A percentile compares a stretch with the other conserved stretches of the same genome.
These are phyloP conservation scores for Fimicolochytrium jonesii DNA, from an alignment of 192 early-diverging fungal species.

Conservation along the genomic window DNA sequence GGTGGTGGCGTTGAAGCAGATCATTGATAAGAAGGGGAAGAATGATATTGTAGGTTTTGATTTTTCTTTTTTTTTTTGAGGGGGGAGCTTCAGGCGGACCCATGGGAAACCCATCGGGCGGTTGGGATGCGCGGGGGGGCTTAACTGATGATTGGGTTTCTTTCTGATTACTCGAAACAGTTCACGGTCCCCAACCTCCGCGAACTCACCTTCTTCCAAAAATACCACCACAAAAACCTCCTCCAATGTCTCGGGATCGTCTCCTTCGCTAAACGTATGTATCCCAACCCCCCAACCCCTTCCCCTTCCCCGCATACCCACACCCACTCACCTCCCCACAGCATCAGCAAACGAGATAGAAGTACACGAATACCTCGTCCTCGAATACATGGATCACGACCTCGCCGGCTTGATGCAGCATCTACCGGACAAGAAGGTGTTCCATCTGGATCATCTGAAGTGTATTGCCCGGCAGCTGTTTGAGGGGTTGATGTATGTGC, in stretches of 20 bases:
- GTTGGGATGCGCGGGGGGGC: no score
- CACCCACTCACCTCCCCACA: constrained; percentile 9
- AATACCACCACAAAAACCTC: constrained; percentile 15
- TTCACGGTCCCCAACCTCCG: constrained; percentile 23
- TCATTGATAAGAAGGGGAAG: constrained; percentile 84
- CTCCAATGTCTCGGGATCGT: constrained; percentile 44
- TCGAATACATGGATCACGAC: constrained; percentile 99
- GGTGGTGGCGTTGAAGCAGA: constrained; percentile 83
- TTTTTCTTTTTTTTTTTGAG: neutral
- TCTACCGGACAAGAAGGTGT: constrained; percentile 54
- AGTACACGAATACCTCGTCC: constrained; percentile 84
- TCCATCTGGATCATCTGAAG: constrained; percentile 79
- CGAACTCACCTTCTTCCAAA: constrained; percentile 10
- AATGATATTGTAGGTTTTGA: constrained; percentile 58
- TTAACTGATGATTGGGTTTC: no score
- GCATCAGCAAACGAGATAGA: constrained; percentile 12
- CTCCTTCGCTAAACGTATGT: constrained; percentile 12
- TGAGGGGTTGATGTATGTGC: constrained; percentile 81
- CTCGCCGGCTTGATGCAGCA: constrained; percentile 88
- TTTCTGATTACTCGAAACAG: no score
- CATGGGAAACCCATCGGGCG: no score
- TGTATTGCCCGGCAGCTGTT: constrained; percentile 84
- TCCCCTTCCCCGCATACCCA: neutral
- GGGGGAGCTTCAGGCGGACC: no score
- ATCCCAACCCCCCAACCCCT: neutral